Conservation (phyloP, 1,284 basidiomycete genomes). For the Fomitopsis palustris region DNA sequence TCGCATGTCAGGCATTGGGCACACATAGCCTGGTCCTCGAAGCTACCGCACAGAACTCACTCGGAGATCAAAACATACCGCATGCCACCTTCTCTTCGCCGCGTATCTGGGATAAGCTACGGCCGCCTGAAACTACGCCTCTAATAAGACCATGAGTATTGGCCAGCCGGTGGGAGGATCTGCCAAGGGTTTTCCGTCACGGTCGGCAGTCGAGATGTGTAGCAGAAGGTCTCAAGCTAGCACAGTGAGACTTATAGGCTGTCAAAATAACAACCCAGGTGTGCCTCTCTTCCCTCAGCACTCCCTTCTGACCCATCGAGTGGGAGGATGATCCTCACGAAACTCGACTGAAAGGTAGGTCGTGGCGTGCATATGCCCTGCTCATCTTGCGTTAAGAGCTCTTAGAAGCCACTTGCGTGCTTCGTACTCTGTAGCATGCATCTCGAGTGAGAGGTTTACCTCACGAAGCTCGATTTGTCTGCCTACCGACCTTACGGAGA, state of each 20-base stretch:
- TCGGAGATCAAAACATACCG: not conserved
- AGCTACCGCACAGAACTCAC: not conserved
- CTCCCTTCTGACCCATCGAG: conserved; percentile 8
- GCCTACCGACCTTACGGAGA: not conserved
- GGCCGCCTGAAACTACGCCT: not conserved
- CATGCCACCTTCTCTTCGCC: not conserved
- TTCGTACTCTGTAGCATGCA: not conserved
- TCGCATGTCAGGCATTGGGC: not conserved
- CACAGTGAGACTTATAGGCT: not conserved
- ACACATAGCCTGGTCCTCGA: not conserved
- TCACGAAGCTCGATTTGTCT: conserved; percentile 24
- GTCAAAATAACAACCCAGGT: not conserved
- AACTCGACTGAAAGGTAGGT: conserved; percentile 11
- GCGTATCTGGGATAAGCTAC: not conserved
- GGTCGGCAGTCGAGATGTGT: not conserved
- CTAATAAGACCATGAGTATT: not conserved
- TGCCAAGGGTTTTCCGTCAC: not conserved
- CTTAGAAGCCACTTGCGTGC: not conserved
- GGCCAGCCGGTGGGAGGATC: not conserved
- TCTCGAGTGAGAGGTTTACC: conserved; percentile 25
- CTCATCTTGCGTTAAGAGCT: not conserved
- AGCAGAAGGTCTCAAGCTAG: not conserved
- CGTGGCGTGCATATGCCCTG: not conserved
- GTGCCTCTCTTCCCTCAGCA: not conserved
- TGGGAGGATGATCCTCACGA: conserved; percentile 22